phyloP scores from a whole-genome alignment of 1,284 basidiomycete species.

The Rhizoctonia solani region DNA sequence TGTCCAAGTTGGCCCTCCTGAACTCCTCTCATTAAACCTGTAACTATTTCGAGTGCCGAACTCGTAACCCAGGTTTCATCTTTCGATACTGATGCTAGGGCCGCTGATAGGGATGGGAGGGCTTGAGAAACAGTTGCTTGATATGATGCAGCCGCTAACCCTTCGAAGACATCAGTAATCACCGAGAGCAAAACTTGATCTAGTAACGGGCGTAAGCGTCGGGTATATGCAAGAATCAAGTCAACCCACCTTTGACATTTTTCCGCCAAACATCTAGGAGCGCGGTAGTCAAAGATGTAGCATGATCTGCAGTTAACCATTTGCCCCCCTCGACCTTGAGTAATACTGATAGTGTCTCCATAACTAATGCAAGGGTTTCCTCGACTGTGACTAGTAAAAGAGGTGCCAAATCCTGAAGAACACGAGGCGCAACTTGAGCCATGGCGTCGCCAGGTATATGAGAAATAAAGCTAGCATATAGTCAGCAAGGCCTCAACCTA shows the following conservation, averaged over 20 bases:
- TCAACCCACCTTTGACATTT: slow-evolving; percentile 71
- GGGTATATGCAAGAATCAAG: background rate
- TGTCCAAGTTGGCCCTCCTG: slow-evolving; percentile 67
- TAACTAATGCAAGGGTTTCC: slow-evolving; percentile 87
- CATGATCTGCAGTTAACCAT: slow-evolving; percentile 69
- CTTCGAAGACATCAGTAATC: slow-evolving; percentile 73
- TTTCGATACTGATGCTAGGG: slow-evolving; percentile 37
- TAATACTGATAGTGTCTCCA: slow-evolving; percentile 83
- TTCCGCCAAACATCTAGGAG: slow-evolving; percentile 80
- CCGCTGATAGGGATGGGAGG: slow-evolving; percentile 65
- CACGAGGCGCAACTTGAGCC: slow-evolving; percentile 67
- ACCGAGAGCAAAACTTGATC: slow-evolving; percentile 90
- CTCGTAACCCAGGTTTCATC: slow-evolving; percentile 72
- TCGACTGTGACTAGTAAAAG: slow-evolving; percentile 80
- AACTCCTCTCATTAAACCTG: slow-evolving; percentile 69
- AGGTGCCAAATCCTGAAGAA: slow-evolving; percentile 83
- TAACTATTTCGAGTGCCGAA: slow-evolving; percentile 81
- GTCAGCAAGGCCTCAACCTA: slow-evolving; percentile 6
- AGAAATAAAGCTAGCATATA: slow-evolving; percentile 63
- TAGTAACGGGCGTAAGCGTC: slow-evolving; percentile 44
- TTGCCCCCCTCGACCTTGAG: slow-evolving; percentile 72
- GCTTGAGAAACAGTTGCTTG: slow-evolving; percentile 72
- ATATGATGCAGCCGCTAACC: slow-evolving; percentile 67
- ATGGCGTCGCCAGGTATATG: slow-evolving; percentile 63
- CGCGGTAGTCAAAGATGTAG: slow-evolving; percentile 64